Evolutionary conservation across 345 rosid genomes (phyloP), one percentile per base, ranked within the genome.

Genomic region (Gossypium thurberi): DNA sequence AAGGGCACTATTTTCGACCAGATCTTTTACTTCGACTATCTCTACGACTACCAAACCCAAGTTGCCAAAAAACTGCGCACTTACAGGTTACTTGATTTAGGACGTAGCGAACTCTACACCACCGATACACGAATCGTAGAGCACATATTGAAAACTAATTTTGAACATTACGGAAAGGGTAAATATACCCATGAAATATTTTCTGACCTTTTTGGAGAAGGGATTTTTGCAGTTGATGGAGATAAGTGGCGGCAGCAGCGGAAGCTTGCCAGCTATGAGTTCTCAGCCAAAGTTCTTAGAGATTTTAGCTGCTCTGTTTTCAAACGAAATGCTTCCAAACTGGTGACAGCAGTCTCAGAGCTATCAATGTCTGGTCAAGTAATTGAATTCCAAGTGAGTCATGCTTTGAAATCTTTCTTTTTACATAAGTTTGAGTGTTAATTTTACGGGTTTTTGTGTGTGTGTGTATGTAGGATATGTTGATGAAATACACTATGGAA

Each of bases 231-330:
- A 20, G 96, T 80, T 50, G 90, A 94, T 76, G 97, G 97, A 25
- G 90, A 87, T 6, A 88, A 84, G 75, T 94, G 97, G 98, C 82
- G 74, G 82, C 91, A 88, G 28, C 98, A 93, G 79, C 84, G 98
- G 78, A 93, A 91, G 86, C 85, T 90, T 3, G 87, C 94, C 0
- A 88, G 90, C 77, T 84, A 76, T 26, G 93, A 94, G 85, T 94
- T 94, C 65, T 88, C 93, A 0, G 77, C 91, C 0, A 84, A 88
- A 47, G 87, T 86, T 37, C 82, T 91, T 1, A 78, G 94, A 68
- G 96, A 87, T 8, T 91, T 87, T 70, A 90, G 92, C 77, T 87
- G 90, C 56, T 71, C 75, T 12, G 94, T 90, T 50, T 93, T 93
- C 43, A 80, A 91, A 74, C 74, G 40, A 64, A 88, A 86, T 42